Evolutionary conservation across 305 asterid species (phyloP).

Genomic region (Fraxinus sp.): DNA sequence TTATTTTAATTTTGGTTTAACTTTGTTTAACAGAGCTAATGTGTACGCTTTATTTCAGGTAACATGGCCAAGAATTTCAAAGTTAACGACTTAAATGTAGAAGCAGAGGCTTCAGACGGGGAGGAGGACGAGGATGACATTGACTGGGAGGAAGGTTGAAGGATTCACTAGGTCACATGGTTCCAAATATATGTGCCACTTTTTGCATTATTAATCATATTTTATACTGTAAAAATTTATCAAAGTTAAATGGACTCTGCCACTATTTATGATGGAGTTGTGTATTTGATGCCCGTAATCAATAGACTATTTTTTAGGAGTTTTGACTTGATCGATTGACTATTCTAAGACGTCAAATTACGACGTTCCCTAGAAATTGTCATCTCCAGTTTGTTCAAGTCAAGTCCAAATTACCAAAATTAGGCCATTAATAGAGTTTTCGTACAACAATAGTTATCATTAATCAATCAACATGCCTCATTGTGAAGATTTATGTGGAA

Average conservation of each 20-base stretch:
- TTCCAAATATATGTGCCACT: neutral
- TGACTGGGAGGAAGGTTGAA: constrained; percentile 87
- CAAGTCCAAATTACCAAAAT: neutral
- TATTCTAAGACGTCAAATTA: neutral
- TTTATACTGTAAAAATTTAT: neutral
- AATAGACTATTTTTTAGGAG: neutral
- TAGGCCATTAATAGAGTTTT: neutral
- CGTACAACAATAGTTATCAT: no score
- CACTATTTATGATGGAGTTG: neutral
- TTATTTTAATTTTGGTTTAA: constrained; percentile 9
- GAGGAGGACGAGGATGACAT: constrained; percentile 57
- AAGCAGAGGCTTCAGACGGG: constrained; percentile 64
- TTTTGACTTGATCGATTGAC: neutral
- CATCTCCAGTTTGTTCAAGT: neutral
- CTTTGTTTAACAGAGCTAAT: constrained; percentile 7
- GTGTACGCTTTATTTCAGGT: constrained; percentile 38
- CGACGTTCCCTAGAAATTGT: neutral
- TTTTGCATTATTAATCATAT: neutral
- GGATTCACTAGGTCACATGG: neutral
- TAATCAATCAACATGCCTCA: no score
- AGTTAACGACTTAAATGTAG: constrained; percentile 60
- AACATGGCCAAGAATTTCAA: constrained; percentile 41
- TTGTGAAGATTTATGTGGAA: neutral
- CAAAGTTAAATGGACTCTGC: neutral
- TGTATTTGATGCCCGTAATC: neutral